These are phyloP conservation scores for Boechera divaricarpa DNA, from an alignment of 345 rosid genomes.

Conservation along the genomic window DNA sequence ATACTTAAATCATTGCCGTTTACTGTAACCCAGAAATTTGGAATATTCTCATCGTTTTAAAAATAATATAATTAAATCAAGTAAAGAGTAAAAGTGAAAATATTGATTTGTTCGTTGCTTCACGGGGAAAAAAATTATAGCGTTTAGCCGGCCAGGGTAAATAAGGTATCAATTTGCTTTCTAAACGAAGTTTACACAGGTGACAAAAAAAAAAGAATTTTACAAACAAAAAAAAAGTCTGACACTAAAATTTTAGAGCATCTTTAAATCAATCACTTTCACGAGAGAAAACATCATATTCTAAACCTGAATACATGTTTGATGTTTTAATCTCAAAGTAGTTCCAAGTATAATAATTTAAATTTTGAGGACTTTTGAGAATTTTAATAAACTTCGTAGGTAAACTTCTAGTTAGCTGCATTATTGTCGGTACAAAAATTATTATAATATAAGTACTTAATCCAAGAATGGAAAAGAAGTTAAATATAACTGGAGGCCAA, in stretches of 20 bases:
- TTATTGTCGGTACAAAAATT: background rate
- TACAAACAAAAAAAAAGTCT: no score
- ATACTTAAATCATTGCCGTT: background rate
- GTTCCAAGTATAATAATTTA: no score
- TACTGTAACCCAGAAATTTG: background rate
- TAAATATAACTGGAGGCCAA: background rate
- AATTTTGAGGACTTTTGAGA: no score
- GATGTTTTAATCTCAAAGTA: background rate
- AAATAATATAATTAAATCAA: background rate
- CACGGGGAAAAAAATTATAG: background rate
- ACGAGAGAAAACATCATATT: background rate
- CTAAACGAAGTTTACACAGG: background rate
- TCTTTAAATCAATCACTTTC: background rate
- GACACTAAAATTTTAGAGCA: background rate
- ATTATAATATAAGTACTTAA: background rate
- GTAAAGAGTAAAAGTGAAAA: slow-evolving; percentile 16
- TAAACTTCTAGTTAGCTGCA: background rate
- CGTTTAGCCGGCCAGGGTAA: slow-evolving; percentile 8
- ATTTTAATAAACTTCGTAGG: background rate
- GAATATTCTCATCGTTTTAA: background rate
- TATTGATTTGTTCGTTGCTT: slow-evolving; percentile 45
- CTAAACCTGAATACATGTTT: background rate
- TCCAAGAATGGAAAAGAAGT: background rate
- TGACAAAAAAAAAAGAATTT: background rate
- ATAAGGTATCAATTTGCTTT: slow-evolving; percentile 24